Base-by-base conservation (phyloP, 192 early-diverging fungal genomes). In the Linnemannia elongata region DNA sequence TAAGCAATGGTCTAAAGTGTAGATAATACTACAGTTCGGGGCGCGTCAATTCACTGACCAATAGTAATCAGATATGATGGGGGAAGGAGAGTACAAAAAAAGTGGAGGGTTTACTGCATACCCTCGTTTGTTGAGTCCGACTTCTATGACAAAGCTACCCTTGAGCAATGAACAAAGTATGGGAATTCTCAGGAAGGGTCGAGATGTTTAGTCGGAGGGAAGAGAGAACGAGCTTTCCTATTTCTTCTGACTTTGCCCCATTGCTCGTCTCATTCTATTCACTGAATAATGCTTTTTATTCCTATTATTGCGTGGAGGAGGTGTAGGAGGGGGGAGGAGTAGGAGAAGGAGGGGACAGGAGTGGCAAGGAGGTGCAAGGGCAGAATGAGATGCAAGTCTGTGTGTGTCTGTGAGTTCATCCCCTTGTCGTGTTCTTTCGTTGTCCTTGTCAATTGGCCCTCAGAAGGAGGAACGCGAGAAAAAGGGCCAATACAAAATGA, bases 161-260 rank as follows among this genome's bases (percentile, higher is more conserved):
- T 12, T 30, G 13, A 73, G 17, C 20, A 55, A 47, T n/a, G 70
- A 35, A 30, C 13, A 30, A 60, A 33, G 27, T 27, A 33, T 60
- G 49, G 49, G 71, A 66, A 77, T 82, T 77, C 69, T 77, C 75
- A 82, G 75, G 75, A 77, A 82, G 55, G 68, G 69, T 33, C 52
- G 45, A 75, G 66, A 76, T 75, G 42, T 33, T 15, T 52, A 49
- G 13, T 17, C n/a, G 15, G 47, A 17, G 47, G 47, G 49, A 52
- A 55, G 52, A 27, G 20, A 42, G 71, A 60, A 60, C n/a, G n/a
- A 15, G 60, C 30, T 66, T 66, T 66, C 60, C 27, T 66, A 66
- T 66, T 66, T 30, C 60, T 33, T 66, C 60, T 66, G 60, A 33
- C 60, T 66, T 30, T 66, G 60, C 60, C 27, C 60, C 35, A 4